These are phyloP conservation scores for Mycena sanguinolenta DNA, from an alignment of 768 basidiomycete genomes.

Conservation along the genomic window DNA sequence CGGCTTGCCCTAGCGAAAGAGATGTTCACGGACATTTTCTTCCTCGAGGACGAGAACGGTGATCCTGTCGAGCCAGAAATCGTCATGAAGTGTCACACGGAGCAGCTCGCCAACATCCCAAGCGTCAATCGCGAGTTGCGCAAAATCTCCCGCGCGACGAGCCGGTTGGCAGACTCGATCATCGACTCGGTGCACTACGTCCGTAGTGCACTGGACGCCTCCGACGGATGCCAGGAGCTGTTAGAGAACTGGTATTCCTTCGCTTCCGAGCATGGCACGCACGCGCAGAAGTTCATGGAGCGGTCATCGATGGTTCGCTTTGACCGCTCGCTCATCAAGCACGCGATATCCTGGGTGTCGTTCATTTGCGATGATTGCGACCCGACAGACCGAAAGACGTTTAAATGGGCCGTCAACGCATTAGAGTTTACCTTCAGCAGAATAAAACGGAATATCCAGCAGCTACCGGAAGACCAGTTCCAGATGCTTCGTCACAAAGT, in stretches of 20 bases:
- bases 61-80: constrained; percentile 59
- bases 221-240: constrained; percentile 82
- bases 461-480: constrained; percentile 91
- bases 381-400: constrained; percentile 93
- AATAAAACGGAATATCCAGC: constrained; percentile 90
- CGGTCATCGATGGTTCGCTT: constrained; percentile 77
- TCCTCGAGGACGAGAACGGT: constrained; percentile 75
- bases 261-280: constrained; percentile 95
- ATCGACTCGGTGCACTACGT: constrained; percentile 93
- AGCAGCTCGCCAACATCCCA: constrained; percentile 93
- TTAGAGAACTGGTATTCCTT: constrained; percentile 96
- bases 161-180: constrained; percentile 91
- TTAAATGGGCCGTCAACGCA: constrained; percentile 98
- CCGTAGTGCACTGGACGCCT: constrained; percentile 71
- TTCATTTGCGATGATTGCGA: constrained; percentile 99
- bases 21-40: constrained; percentile 76
- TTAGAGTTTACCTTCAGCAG: constrained; percentile 92
- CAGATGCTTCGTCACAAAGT: constrained; percentile 91
- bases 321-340: constrained; percentile 84
- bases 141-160: constrained; percentile 91
- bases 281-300: constrained; percentile 92
- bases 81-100: constrained; percentile 67
- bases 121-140: constrained; percentile 89
- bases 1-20: constrained; percentile 84
- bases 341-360: constrained; percentile 97